Conservation (phyloP, 148 eudicot genomes). For the Amaranthus palmeri region DNA sequence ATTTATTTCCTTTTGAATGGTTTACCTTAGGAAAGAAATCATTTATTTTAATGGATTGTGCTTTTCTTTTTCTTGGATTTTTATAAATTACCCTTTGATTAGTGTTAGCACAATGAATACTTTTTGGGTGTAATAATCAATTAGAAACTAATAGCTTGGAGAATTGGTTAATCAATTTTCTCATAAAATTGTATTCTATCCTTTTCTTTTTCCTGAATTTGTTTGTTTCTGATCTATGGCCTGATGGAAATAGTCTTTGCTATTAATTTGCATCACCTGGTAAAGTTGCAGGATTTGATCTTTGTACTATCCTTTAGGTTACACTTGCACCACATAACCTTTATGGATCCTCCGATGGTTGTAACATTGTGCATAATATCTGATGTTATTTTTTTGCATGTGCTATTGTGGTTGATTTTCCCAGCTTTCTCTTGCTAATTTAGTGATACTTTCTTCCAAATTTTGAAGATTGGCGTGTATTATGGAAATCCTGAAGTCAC, state of each 20-base stretch:
- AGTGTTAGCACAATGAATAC: background rate
- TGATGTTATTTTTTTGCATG: background rate
- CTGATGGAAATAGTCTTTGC: background rate
- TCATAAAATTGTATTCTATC: background rate
- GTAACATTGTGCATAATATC: background rate
- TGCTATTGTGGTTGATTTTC: background rate
- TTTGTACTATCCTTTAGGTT: background rate
- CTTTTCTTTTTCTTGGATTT: background rate
- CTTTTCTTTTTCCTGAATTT: background rate
- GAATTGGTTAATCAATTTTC: background rate
- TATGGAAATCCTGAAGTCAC: conserved; percentile 99
- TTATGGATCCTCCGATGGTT: background rate
- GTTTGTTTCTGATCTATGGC: background rate
- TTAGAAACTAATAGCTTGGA: background rate
- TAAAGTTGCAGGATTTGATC: background rate
- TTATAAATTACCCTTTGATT: background rate
- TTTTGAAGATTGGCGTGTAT: conserved; percentile 77
- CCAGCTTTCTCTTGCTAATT: background rate
- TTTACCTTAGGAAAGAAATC: background rate
- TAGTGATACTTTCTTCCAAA: conserved; percentile 9
- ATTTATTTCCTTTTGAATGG: background rate
- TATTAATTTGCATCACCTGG: background rate
- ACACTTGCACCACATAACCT: background rate
- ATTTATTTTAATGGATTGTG: background rate
- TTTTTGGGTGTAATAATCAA: background rate